Percentiles rank a stretch among this genome's conserved stretches.
phyloP scores from a whole-genome alignment of 495 filamentous ascomycete species.

The Neurospora cerealis region DNA sequence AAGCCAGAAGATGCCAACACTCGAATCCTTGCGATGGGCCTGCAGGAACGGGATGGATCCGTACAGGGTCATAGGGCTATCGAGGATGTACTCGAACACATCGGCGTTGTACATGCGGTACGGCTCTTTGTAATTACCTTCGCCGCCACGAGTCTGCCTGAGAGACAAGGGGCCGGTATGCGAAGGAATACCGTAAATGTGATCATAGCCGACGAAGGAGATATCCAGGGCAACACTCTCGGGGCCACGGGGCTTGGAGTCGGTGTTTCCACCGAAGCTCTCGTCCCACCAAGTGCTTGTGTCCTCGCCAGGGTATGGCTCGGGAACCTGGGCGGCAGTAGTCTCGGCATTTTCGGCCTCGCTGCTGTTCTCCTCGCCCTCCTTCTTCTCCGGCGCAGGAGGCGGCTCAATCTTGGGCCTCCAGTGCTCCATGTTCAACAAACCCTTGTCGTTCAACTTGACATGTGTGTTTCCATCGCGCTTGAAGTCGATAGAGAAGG shows the following conservation, averaged over 20 bases:
- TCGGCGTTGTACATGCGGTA: conserved; percentile 94
- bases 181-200: conserved; percentile 92
- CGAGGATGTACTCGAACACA: conserved; percentile 93
- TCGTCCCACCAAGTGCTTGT: conserved; percentile 98
- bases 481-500: conserved; percentile 78
- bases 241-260: conserved; percentile 79
- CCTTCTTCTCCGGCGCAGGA: conserved; percentile 40
- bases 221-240: conserved; percentile 89
- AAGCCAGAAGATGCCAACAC: conserved; percentile 96
- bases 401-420: conserved; percentile 69
- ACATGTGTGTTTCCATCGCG: conserved; percentile 74
- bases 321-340: neutral
- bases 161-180: conserved; percentile 82
- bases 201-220: conserved; percentile 78
- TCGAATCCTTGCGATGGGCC: conserved; percentile 84
- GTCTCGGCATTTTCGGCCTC: conserved; percentile 1
- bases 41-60: conserved; percentile 95
- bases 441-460: conserved; percentile 74
- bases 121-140: conserved; percentile 78
- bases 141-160: conserved; percentile 79
- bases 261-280: conserved; percentile 85
- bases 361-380: conserved; percentile 29
- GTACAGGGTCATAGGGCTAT: conserved; percentile 98
- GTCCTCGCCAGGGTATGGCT: conserved; percentile 37
- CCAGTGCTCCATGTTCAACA: conserved; percentile 95